Evolutionary conservation across 495 filamentous ascomycete species (phyloP).

Genomic region (Penicillium malachiteum): DNA sequence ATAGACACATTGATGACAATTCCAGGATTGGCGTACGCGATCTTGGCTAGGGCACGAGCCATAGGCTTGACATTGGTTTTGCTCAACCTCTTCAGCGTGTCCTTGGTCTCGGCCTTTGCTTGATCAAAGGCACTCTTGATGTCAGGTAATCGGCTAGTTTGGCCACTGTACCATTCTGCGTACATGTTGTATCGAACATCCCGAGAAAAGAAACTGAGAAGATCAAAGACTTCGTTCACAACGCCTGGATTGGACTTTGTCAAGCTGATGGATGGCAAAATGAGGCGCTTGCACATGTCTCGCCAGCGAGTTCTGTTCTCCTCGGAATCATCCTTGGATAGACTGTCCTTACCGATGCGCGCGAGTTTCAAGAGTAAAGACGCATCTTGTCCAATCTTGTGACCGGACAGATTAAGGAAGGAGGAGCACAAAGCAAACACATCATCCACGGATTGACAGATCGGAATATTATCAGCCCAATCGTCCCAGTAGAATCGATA

Average conservation of each 20-base stretch:
- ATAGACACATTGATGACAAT: slow-evolving; percentile 86
- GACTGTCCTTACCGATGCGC: slow-evolving; percentile 74
- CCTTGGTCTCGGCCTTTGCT: slow-evolving; percentile 72
- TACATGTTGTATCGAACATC: slow-evolving; percentile 83
- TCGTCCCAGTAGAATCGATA: slow-evolving; percentile 98
- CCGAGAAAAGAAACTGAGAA: slow-evolving; percentile 77
- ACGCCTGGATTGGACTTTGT: slow-evolving; percentile 77
- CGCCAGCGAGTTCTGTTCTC: slow-evolving; percentile 72
- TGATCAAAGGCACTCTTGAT: slow-evolving; percentile 76
- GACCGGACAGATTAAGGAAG: slow-evolving; percentile 77
- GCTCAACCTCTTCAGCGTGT: slow-evolving; percentile 80
- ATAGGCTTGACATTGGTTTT: slow-evolving; percentile 80
- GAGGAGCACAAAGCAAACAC: slow-evolving; percentile 84
- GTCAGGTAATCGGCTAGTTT: slow-evolving; percentile 71
- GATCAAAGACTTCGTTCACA: slow-evolving; percentile 78
- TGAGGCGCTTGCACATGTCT: slow-evolving; percentile 73
- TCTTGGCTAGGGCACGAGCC: slow-evolving; percentile 82
- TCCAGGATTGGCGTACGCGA: slow-evolving; percentile 82
- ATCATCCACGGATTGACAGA: slow-evolving; percentile 88
- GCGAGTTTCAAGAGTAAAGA: slow-evolving; percentile 74
- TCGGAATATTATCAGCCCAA: slow-evolving; percentile 88
- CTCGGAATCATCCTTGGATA: slow-evolving; percentile 66
- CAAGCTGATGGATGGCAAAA: slow-evolving; percentile 82
- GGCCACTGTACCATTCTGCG: slow-evolving; percentile 82
- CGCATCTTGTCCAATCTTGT: slow-evolving; percentile 83